These are phyloP conservation scores for Lecanicillium sp. DNA, from an alignment of 2,329 filamentous ascomycete species.

Conservation along the genomic window DNA sequence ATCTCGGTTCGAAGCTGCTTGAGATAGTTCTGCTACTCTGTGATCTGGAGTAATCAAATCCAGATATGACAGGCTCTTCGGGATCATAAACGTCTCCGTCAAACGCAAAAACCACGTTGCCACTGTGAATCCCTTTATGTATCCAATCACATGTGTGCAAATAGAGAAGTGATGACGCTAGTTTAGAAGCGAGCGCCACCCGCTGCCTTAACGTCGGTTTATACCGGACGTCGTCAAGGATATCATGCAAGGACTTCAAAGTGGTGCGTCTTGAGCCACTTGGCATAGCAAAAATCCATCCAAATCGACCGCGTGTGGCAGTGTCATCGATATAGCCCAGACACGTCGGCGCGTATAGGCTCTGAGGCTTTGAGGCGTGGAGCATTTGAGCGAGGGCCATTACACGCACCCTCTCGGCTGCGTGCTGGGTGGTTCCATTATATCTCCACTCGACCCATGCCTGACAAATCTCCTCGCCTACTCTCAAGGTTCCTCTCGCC, in stretches of 20 bases:
- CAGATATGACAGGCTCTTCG: not conserved
- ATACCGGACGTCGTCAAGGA: not conserved
- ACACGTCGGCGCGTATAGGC: not conserved
- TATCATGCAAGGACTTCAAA: not conserved
- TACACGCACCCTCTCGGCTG: not conserved
- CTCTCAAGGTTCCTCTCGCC: not conserved
- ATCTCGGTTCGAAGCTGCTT: not conserved
- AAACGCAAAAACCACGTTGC: not conserved
- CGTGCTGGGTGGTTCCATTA: not conserved
- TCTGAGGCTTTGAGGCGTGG: not conserved
- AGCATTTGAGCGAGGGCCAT: constrained; percentile 1
- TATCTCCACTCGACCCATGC: constrained; percentile 1
- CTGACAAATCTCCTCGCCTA: not conserved
- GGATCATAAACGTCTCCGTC: not conserved
- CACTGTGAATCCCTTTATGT: constrained; percentile 1
- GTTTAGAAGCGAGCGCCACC: not conserved
- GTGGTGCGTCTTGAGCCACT: not conserved
- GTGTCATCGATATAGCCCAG: not conserved
- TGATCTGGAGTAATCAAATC: not conserved
- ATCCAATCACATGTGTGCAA: constrained; percentile 1
- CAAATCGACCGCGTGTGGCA: not conserved
- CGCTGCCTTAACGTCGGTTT: not conserved
- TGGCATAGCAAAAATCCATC: constrained; percentile 2
- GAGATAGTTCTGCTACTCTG: not conserved
- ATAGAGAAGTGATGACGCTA: not conserved